A percentile compares a stretch with the other conserved stretches of the same genome.
Evolutionary conservation across 2,329 filamentous ascomycete species (phyloP).

Genomic region (Scedosporium boydii): DNA sequence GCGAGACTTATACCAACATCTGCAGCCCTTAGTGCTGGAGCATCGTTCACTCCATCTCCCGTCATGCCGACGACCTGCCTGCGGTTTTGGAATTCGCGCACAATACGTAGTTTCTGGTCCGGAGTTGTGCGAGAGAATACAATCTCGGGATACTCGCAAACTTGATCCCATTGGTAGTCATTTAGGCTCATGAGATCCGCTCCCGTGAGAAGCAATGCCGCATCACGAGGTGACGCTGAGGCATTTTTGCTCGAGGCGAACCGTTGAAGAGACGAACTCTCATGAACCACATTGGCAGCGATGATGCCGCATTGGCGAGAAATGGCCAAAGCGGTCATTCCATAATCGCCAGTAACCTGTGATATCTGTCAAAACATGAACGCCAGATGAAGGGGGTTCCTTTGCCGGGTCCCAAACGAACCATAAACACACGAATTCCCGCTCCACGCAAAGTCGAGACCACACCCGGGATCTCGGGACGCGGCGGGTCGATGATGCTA

Average conservation of each 20-base stretch:
- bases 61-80: conserved; percentile 67
- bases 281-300: conserved; percentile 24
- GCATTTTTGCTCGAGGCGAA: conserved; percentile 8
- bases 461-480: conserved; percentile 46
- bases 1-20: conserved; percentile 84
- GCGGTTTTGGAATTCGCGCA: conserved; percentile 60
- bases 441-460: conserved; percentile 58
- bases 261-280: conserved; percentile 2
- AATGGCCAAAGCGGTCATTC: conserved; percentile 28
- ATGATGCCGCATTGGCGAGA: conserved; percentile 59
- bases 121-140: conserved; percentile 25
- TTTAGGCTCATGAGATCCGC: conserved; percentile 57
- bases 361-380: no score
- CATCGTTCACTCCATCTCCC: conserved; percentile 77
- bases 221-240: conserved; percentile 15
- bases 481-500: conserved; percentile 55
- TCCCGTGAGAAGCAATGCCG: conserved; percentile 54
- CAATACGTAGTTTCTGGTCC: conserved; percentile 73
- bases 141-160: conserved; percentile 59
- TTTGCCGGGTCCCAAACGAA: conserved; percentile 14
- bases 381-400: no score
- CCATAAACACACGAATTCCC: conserved; percentile 71
- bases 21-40: conserved; percentile 69
- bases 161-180: conserved; percentile 57
- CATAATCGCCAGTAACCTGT: conserved; percentile 31